A percentile compares a stretch with the other conserved stretches of the same genome.
Evolutionary conservation across 2,329 filamentous ascomycete genomes (phyloP).

Genomic region (Aplosporella prunicola): DNA sequence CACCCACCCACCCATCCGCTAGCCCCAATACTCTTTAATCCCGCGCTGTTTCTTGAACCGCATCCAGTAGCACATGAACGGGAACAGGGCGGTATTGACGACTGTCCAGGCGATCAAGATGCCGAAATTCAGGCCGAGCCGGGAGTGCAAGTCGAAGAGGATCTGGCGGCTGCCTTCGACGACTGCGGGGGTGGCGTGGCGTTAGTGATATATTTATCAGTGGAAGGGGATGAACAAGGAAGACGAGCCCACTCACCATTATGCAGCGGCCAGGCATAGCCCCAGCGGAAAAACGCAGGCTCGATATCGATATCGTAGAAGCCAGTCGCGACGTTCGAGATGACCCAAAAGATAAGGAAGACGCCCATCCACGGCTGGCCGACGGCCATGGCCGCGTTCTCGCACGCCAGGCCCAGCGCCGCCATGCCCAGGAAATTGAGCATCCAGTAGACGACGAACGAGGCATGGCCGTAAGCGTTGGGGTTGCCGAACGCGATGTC

Average conservation of each 20-base stretch:
- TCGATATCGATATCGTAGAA: conserved; percentile 53
- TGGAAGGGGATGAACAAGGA: neutral
- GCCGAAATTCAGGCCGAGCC: conserved; percentile 52
- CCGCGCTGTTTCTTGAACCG: conserved; percentile 26
- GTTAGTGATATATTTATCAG: neutral
- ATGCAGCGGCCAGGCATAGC: conserved; percentile 55
- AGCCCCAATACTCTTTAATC: conserved; percentile 6
- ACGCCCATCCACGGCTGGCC: conserved; percentile 52
- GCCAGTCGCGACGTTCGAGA: conserved; percentile 52
- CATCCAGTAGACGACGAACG: conserved; percentile 56
- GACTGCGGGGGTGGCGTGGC: conserved; percentile 24
- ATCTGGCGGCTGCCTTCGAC: conserved; percentile 52
- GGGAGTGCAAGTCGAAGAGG: conserved; percentile 49
- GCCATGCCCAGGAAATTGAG: conserved; percentile 55
- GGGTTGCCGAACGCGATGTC: conserved; percentile 31
- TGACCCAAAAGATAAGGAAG: conserved; percentile 60
- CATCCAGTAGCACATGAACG: conserved; percentile 37
- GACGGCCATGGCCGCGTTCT: conserved; percentile 55
- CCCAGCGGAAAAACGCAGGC: conserved; percentile 51
- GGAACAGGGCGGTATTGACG: conserved; percentile 46
- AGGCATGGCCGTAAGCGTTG: conserved; percentile 47
- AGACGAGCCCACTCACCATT: conserved; percentile 33
- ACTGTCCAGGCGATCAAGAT: conserved; percentile 50
- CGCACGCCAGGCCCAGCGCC: conserved; percentile 52
- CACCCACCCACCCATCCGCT: no score